Evolutionary conservation across 2,329 filamentous ascomycete genomes (phyloP).

Genomic region (Chaetoscypha palmicola): DNA sequence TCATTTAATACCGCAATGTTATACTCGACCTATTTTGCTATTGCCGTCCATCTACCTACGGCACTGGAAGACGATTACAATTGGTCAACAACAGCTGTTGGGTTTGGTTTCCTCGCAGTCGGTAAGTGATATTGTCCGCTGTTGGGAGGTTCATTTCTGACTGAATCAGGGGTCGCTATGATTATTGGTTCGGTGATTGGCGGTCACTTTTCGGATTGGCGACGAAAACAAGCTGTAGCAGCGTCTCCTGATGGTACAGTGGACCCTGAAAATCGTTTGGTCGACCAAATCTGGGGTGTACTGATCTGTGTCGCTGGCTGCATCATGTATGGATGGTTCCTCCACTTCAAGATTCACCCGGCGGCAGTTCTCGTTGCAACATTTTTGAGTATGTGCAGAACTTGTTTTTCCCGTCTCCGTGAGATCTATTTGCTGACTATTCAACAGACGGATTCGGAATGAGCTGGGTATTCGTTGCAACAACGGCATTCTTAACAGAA

Average conservation of each 20-base stretch:
- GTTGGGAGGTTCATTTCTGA: too few species aligned
- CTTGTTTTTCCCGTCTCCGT: too few species aligned
- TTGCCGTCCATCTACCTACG: constrained; percentile 4
- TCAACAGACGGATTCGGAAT: constrained; percentile 2
- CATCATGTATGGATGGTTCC: constrained; percentile 5
- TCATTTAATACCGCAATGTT: constrained; percentile 6
- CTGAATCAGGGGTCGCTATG: constrained; percentile 5
- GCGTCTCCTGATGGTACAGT: constrained; percentile 1
- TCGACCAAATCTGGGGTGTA: constrained; percentile 6
- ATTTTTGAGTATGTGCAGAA: constrained; percentile 2
- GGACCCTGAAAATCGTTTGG: constrained; percentile 3
- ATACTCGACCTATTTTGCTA: constrained; percentile 4
- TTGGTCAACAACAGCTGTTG: constrained; percentile 5
- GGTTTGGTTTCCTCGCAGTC: constrained; percentile 4
- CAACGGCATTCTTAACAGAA: constrained; percentile 5
- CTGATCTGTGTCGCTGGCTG: constrained; percentile 2
- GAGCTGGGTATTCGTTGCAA: constrained; percentile 6
- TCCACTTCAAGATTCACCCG: constrained; percentile 4
- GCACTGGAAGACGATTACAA: constrained; percentile 1
- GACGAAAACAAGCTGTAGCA: constrained; percentile 1
- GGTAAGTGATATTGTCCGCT: too few species aligned
- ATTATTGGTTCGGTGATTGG: constrained; percentile 3
- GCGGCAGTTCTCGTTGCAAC: constrained; percentile 5
- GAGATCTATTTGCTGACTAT: neutral
- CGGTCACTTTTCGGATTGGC: constrained; percentile 4